Conservation (phyloP, 139 green algal genomes). For the Eudorina sp. region DNA sequence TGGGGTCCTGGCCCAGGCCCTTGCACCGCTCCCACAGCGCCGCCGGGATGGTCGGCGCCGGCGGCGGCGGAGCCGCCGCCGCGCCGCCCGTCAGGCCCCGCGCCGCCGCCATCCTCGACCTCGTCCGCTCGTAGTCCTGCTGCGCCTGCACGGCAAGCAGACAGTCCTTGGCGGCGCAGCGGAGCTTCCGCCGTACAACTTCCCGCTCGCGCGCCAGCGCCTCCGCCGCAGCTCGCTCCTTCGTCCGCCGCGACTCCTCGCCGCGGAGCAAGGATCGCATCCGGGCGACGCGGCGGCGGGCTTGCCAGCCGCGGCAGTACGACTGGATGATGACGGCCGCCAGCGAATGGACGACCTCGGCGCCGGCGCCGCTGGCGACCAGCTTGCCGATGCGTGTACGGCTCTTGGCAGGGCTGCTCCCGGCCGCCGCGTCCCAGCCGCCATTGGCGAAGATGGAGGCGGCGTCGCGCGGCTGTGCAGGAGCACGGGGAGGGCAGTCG, state of each 20-base stretch:
- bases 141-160: constrained; percentile 44
- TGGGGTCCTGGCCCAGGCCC: constrained; percentile 26
- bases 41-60: not conserved
- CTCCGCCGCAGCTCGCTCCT: constrained; percentile 47
- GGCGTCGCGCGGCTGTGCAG: not conserved
- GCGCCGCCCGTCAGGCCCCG: not conserved
- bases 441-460: not conserved
- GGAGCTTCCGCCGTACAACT: constrained; percentile 1
- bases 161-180: constrained; percentile 19
- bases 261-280: not conserved
- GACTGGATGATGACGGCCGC: constrained; percentile 47
- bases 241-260: not conserved
- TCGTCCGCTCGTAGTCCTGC: constrained; percentile 38
- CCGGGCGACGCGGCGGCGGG: not conserved
- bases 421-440: not conserved
- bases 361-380: not conserved
- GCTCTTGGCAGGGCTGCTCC: not conserved
- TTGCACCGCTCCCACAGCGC: constrained; percentile 18
- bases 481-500: no score
- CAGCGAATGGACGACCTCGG: not conserved
- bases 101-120: constrained; percentile 12
- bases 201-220: constrained; percentile 27
- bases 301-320: constrained; percentile 39
- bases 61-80: constrained; percentile 10
- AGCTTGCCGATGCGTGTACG: not conserved